These are phyloP conservation scores for Pyrenophora teres DNA, from an alignment of 2,329 filamentous ascomycete genomes.

Conservation along the genomic window DNA sequence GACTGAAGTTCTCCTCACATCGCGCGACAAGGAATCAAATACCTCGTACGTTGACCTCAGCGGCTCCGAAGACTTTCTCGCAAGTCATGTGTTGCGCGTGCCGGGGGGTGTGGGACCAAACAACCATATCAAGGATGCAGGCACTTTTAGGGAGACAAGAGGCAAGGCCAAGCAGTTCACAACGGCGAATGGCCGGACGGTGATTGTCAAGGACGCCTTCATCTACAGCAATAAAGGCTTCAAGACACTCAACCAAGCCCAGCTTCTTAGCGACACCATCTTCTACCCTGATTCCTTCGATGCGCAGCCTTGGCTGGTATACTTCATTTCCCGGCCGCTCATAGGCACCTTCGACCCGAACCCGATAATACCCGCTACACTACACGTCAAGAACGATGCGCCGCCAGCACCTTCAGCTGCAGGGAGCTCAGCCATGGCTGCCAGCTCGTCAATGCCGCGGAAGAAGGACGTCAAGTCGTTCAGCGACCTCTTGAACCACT, in stretches of 20 bases:
- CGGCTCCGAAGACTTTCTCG: constrained; percentile 90
- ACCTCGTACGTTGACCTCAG: constrained; percentile 78
- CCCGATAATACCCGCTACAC: constrained; percentile 67
- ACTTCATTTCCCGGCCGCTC: constrained; percentile 90
- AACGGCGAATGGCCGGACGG: constrained; percentile 88
- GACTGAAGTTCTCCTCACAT: constrained; percentile 87
- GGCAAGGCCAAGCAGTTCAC: constrained; percentile 93
- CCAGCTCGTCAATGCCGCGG: constrained; percentile 56
- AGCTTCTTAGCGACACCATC: constrained; percentile 79
- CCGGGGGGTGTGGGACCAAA: constrained; percentile 58
- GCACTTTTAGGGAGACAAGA: constrained; percentile 75
- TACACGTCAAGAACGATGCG: constrained; percentile 28
- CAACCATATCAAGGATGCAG: constrained; percentile 56
- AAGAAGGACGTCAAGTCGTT: constrained; percentile 95
- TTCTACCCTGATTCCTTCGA: constrained; percentile 92
- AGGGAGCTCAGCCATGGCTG: constrained; percentile 27
- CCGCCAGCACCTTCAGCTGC: constrained; percentile 5
- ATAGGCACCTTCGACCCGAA: constrained; percentile 81
- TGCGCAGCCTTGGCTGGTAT: constrained; percentile 91
- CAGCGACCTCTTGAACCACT: constrained; percentile 84
- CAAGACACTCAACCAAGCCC: constrained; percentile 86
- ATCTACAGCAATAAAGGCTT: constrained; percentile 98
- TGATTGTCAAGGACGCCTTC: constrained; percentile 90
- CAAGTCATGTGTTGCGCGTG: constrained; percentile 92
- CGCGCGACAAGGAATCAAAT: constrained; percentile 84